Percentiles rank a stretch among this genome's conserved stretches.
Evolutionary conservation across 1,284 basidiomycete species (phyloP).

Genomic region (Moesziomyces antarcticus): DNA sequence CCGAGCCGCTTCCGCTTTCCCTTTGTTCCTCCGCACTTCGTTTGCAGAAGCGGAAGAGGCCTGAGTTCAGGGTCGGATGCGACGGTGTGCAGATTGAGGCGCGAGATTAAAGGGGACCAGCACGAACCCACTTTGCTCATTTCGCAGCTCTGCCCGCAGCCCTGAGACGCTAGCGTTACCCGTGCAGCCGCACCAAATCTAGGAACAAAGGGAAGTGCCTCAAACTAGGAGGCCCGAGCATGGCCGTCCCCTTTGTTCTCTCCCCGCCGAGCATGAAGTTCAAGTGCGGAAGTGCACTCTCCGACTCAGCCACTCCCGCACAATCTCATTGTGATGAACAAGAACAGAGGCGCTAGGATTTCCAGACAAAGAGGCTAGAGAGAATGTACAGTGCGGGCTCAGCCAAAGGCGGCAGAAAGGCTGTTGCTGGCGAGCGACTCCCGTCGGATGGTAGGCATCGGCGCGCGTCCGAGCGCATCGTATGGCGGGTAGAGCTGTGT

Average conservation of each 20-base stretch:
- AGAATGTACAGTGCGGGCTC: conserved; percentile 10
- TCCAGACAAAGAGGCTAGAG: conserved; percentile 20
- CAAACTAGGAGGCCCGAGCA: not conserved
- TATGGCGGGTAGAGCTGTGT: conserved; percentile 14
- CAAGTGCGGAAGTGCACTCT: not conserved
- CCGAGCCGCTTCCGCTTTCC: not conserved
- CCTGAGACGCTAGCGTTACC: conserved; percentile 6
- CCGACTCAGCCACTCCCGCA: not conserved
- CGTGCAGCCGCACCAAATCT: not conserved
- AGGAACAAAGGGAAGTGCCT: not conserved
- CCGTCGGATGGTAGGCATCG: conserved; percentile 8
- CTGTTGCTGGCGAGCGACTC: conserved; percentile 30
- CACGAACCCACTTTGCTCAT: conserved; percentile 13
- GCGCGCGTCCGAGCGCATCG: conserved; percentile 23
- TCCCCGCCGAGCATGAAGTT: not conserved
- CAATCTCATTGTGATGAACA: conserved; percentile 1
- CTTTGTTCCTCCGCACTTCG: conserved; percentile 16
- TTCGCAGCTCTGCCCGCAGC: not conserved
- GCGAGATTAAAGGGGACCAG: conserved; percentile 2
- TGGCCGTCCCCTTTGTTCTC: not conserved
- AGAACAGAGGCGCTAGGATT: conserved; percentile 4
- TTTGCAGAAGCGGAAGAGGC: too few species aligned
- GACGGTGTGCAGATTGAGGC: not conserved
- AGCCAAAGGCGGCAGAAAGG: conserved; percentile 36
- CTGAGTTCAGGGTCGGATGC: too few species aligned